Percentiles rank a stretch among this genome's conserved stretches.
phyloP scores from a whole-genome alignment of 1,139 yeast genomes.

The Yamadazyma kanchanaburiensis region DNA sequence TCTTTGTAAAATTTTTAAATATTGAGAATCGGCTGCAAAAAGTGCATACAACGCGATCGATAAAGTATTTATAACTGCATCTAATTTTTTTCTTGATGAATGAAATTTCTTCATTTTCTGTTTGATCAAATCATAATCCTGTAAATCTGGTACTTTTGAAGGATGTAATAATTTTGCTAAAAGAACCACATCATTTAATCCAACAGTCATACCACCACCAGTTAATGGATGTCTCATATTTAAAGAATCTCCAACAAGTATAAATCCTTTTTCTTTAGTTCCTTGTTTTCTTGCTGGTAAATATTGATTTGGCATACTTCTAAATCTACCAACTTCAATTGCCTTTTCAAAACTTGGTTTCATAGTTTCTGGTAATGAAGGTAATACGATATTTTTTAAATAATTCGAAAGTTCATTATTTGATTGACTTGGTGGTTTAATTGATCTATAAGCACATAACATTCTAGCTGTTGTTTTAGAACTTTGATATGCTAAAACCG shows the following conservation, averaged over 20 bases:
- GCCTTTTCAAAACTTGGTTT: constrained; percentile 62
- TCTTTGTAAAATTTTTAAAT: constrained; percentile 66
- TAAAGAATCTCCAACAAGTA: constrained; percentile 88
- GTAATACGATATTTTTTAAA: constrained; percentile 57
- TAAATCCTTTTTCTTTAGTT: constrained; percentile 67
- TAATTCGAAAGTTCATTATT: constrained; percentile 60
- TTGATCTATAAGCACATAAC: constrained; percentile 80
- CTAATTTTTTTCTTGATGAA: constrained; percentile 70
- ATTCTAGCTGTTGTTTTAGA: constrained; percentile 82
- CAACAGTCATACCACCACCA: constrained; percentile 99
- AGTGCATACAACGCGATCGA: constrained; percentile 87
- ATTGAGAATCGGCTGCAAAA: constrained; percentile 78
- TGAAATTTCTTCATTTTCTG: constrained; percentile 66
- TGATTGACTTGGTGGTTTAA: constrained; percentile 65
- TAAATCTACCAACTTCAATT: constrained; percentile 46
- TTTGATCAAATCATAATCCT: constrained; percentile 52
- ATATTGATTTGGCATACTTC: constrained; percentile 93
- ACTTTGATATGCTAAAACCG: constrained; percentile 83
- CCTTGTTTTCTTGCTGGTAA: constrained; percentile 67
- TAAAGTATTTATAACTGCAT: constrained; percentile 82
- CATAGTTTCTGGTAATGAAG: constrained; percentile 62
- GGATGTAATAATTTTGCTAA: constrained; percentile 61
- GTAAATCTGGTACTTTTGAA: constrained; percentile 53
- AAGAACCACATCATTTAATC: constrained; percentile 79
- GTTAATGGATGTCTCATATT: constrained; percentile 98